Conservation (phyloP, 2,329 filamentous ascomycete species). For the Colletotrichum lini region DNA sequence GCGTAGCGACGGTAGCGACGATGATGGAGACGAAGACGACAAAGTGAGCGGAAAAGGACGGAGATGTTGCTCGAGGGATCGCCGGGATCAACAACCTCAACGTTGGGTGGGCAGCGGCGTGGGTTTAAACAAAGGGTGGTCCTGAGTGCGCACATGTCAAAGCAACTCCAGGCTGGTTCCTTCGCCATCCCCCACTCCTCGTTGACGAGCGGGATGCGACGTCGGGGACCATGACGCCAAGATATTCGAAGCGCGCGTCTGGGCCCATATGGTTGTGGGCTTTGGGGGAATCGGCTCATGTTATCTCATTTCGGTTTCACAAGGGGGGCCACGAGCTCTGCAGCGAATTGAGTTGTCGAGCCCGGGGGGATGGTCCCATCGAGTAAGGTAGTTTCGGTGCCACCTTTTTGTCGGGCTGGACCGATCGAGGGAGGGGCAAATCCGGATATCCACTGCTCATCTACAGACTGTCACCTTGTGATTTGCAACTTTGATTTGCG, state of each 20-base stretch:
- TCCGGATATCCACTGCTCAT: slow-evolving; percentile 1
- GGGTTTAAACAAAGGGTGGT: background rate
- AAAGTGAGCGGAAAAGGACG: background rate
- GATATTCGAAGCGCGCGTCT: slow-evolving; percentile 35
- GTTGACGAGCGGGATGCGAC: background rate
- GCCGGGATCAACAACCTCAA: slow-evolving; percentile 30
- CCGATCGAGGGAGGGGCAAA: slow-evolving; percentile 6
- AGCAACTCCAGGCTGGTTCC: background rate
- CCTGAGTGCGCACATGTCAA: slow-evolving; percentile 11
- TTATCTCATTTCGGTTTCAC: slow-evolving; percentile 41
- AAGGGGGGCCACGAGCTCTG: slow-evolving; percentile 6
- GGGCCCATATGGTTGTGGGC: slow-evolving; percentile 25
- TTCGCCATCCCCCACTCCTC: background rate
- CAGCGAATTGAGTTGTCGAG: slow-evolving; percentile 8
- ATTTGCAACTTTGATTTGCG: slow-evolving; percentile 27
- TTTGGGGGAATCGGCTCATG: slow-evolving; percentile 39
- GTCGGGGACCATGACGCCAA: background rate
- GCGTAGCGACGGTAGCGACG: too few species aligned
- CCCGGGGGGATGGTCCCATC: slow-evolving; percentile 9
- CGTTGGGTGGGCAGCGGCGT: background rate
- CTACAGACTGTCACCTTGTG: background rate
- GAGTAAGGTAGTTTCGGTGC: slow-evolving; percentile 31
- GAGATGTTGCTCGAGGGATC: slow-evolving; percentile 19
- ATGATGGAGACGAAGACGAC: background rate
- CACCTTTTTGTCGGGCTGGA: slow-evolving; percentile 29